These are phyloP conservation scores for Strobilomyces dryophilus DNA, from an alignment of 768 basidiomycete species.

Conservation along the genomic window DNA sequence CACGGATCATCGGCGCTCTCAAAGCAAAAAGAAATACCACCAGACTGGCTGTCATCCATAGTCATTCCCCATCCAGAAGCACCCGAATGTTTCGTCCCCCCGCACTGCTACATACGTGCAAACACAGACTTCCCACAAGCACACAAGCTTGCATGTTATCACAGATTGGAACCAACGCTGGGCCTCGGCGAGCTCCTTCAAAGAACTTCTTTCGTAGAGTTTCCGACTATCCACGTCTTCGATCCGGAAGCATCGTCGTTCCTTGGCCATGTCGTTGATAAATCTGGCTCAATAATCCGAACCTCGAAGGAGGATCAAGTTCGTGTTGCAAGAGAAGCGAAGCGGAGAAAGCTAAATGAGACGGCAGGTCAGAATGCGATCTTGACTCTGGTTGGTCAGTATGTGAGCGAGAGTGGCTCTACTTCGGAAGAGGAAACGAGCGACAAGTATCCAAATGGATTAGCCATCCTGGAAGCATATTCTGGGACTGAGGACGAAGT, in stretches of 20 bases:
- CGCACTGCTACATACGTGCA: conserved; percentile 60
- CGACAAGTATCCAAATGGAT: conserved; percentile 4
- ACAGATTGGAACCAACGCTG: conserved; percentile 51
- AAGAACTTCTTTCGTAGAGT: conserved; percentile 74
- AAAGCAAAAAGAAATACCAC: conserved; percentile 46
- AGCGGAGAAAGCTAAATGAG: conserved; percentile 54
- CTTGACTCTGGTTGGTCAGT: conserved; percentile 52
- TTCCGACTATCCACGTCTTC: conserved; percentile 77
- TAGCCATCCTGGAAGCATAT: conserved; percentile 25
- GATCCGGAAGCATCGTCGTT: conserved; percentile 52
- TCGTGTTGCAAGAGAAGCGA: conserved; percentile 37
- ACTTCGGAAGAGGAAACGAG: conserved; percentile 25
- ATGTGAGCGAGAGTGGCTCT: conserved; percentile 49
- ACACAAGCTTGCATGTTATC: conserved; percentile 40
- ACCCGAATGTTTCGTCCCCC: conserved; percentile 50
- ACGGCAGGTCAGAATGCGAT: conserved; percentile 54
- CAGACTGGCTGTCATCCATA: conserved; percentile 55
- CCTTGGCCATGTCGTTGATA: conserved; percentile 54
- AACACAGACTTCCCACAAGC: conserved; percentile 25
- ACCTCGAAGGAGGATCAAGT: conserved; percentile 11
- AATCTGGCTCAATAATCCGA: conserved; percentile 37
- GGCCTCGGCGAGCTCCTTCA: conserved; percentile 47
- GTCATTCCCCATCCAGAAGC: conserved; percentile 51
- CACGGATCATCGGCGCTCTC: conserved; percentile 31
- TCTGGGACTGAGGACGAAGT: conserved; percentile 18